A percentile compares a stretch with the other conserved stretches of the same genome.
Conservation (phyloP, 2,329 filamentous ascomycete genomes). For the Akanthomyces lecanii region DNA sequence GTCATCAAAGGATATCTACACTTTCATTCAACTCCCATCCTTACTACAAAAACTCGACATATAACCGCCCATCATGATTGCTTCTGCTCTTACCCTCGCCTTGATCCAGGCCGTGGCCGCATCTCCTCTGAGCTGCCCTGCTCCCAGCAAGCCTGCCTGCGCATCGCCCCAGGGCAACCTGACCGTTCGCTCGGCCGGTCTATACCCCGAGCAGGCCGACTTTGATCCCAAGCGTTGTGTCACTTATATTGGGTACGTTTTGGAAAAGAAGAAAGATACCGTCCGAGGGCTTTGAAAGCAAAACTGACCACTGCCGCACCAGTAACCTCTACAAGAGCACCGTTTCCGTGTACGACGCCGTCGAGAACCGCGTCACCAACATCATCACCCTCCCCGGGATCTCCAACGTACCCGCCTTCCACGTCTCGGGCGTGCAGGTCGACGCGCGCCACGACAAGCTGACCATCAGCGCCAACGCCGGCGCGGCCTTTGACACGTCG, state of each 20-base stretch:
- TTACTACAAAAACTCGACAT: neutral
- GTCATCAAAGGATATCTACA: neutral
- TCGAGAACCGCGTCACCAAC: conserved; percentile 18
- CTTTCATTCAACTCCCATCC: neutral
- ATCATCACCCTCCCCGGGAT: conserved; percentile 28
- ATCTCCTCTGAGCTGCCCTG: neutral
- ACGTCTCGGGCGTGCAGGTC: conserved; percentile 32
- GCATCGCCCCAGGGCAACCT: conserved; percentile 1
- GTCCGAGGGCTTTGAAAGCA: too few species aligned
- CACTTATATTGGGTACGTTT: conserved; percentile 21
- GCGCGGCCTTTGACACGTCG: conserved; percentile 30
- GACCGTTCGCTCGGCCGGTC: conserved; percentile 14
- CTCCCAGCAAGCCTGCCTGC: neutral
- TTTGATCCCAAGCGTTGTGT: conserved; percentile 21
- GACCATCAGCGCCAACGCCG: conserved; percentile 34
- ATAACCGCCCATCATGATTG: neutral
- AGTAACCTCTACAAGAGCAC: conserved; percentile 3
- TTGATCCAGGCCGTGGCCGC: conserved; percentile 1
- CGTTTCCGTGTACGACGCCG: neutral
- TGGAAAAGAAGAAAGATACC: conserved; percentile 18
- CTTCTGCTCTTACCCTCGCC: neutral
- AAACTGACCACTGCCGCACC: neutral
- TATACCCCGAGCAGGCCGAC: conserved; percentile 25
- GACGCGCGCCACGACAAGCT: conserved; percentile 29
- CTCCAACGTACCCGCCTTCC: conserved; percentile 20